Base-by-base conservation (phyloP, 2,329 filamentous ascomycete genomes). In the Pseudogymnoascus sp. region DNA sequence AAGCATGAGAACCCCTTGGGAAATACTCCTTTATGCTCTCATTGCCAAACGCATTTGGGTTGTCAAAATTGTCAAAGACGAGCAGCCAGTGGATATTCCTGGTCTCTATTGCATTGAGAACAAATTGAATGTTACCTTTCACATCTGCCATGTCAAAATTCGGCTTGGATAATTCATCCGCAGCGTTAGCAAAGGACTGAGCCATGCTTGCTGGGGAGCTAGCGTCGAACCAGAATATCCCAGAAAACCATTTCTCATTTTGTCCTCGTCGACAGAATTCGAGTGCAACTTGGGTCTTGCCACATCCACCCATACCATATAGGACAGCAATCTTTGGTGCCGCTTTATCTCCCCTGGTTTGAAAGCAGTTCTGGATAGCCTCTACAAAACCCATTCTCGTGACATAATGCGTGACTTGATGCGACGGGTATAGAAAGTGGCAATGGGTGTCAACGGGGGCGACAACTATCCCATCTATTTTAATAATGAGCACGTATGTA, bases 261-360 rank as follows among this genome's bases (percentile, higher is more conserved):
- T 58, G 57, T 25, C 33, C 57, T 20, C 50, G 60, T 6, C 60
- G 59, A 47, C 66, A 67, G 22, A 66, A 62, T 47, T 67, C 61
- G 1, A 67, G 64, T n/a, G 64, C 66, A 30, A 67, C 61, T 35
- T 68, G 67, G 6, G 66, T 64, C 47, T 68, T 68, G 5, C 67
- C 67, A 58, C 67, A 65, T 1, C 67, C 67, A 11, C 66, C 66
- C 14, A 68, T 59, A 9, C 63, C 67, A 2, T 62, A 47, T 2
- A 68, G 30, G 6, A 68, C 62, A 35, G 68, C 58, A 11, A 66
- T 28, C 11, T 36, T 33, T n/a, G 62, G 39, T 18, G 36, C 14
- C 15, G 57, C 2, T 1, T 9, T 58, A 38, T 58, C 18, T 38
- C 1, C 11, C 18, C 57, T 28, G 0, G 1, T 39, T 20, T 25